Conservation (phyloP, 2,329 filamentous ascomycete species). For the Mycosphaerella sp. region DNA sequence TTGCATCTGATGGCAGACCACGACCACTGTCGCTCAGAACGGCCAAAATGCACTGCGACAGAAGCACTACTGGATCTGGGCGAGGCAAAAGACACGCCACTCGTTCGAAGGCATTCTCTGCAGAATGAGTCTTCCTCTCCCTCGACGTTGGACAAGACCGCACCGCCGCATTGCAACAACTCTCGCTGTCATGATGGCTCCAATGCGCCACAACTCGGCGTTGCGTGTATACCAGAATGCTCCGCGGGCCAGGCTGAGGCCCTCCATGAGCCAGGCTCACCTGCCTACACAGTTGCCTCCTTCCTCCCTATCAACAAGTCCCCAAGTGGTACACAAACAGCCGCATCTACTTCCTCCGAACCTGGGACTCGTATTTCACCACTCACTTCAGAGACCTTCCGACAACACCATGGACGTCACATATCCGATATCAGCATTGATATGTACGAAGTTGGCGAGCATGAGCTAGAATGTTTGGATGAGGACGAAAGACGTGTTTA, state of each 20-base stretch:
- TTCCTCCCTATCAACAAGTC: conserved; percentile 6
- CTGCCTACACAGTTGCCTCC: neutral
- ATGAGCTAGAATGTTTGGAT: conserved; percentile 7
- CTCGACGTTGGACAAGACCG: conserved; percentile 1
- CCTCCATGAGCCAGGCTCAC: neutral
- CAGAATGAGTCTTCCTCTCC: conserved; percentile 10
- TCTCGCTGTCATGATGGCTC: neutral
- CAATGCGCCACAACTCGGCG: neutral
- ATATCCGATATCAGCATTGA: conserved; percentile 10
- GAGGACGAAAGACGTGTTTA: conserved; percentile 16
- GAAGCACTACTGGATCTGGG: neutral
- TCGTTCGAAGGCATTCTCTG: neutral
- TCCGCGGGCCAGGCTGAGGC: neutral
- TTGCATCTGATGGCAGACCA: neutral
- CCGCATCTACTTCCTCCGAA: neutral
- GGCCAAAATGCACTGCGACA: neutral
- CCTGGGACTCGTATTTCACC: conserved; percentile 1
- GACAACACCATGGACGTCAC: conserved; percentile 2
- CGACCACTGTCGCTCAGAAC: too few relatives aligned
- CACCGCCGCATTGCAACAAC: neutral
- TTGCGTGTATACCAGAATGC: neutral
- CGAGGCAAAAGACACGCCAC: conserved; percentile 8
- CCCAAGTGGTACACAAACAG: neutral
- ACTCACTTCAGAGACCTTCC: conserved; percentile 9
- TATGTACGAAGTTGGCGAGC: conserved; percentile 12